phyloP scores from a whole-genome alignment of 2,329 filamentous ascomycete species.

The Clonostachys chloroleuca region DNA sequence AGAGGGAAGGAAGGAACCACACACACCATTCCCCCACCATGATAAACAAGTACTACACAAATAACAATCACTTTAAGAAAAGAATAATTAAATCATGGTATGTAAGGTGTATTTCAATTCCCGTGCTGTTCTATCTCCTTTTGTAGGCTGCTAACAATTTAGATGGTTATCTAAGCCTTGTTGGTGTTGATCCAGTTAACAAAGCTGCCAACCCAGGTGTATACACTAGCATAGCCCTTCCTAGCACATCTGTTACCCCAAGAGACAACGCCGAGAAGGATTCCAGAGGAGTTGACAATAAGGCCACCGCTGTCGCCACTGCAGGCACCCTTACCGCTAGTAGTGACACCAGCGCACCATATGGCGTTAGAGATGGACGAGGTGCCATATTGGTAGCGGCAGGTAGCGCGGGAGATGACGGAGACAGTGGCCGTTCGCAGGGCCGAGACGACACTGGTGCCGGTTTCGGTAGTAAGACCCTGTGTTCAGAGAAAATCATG shows the following conservation, averaged over 20 bases:
- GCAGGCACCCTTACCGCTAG: conserved; percentile 23
- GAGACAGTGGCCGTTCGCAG: conserved; percentile 22
- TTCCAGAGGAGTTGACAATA: conserved; percentile 13
- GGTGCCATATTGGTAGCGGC: conserved; percentile 12
- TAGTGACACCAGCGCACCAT: conserved; percentile 20
- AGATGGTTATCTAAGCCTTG: background rate
- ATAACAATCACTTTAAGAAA: too few relatives aligned
- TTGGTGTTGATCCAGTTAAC: conserved; percentile 16
- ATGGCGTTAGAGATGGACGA: conserved; percentile 18
- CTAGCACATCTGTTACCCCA: conserved; percentile 21
- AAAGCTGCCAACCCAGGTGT: conserved; percentile 16
- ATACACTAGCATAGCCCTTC: conserved; percentile 16
- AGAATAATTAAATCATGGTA: too few relatives aligned
- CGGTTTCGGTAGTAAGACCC: conserved; percentile 3
- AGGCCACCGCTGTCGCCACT: conserved; percentile 23
- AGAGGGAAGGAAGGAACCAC: too few relatives aligned
- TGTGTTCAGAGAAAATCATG: background rate
- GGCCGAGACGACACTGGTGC: conserved; percentile 5
- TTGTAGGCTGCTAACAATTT: too few relatives aligned
- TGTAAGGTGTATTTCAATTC: too few relatives aligned
- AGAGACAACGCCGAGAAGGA: conserved; percentile 19
- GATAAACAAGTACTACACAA: too few relatives aligned
- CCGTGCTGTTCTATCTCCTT: too few relatives aligned
- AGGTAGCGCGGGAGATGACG: conserved; percentile 16
- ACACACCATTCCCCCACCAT: too few relatives aligned